Conservation (phyloP, 352 stramenopile species). For the Phytophthora sansomeana region DNA sequence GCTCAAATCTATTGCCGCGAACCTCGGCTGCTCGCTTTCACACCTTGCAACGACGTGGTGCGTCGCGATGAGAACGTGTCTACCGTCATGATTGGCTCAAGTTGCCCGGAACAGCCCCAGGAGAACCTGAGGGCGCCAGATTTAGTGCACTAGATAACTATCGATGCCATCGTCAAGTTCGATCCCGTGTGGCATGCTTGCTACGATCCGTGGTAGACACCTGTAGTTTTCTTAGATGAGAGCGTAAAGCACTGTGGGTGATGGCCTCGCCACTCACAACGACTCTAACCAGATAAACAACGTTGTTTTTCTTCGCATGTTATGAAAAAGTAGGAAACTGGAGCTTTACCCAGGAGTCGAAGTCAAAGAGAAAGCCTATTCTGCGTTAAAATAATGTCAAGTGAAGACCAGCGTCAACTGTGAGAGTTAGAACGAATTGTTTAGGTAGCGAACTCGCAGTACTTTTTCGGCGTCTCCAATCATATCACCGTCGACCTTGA, state of each 20-base stretch:
- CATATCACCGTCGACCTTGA: slow-evolving; percentile 59
- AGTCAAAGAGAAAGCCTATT: too few species aligned
- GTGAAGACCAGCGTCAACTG: too few species aligned
- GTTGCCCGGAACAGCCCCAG: neutral
- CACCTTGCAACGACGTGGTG: slow-evolving; percentile 10
- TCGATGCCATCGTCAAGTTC: neutral
- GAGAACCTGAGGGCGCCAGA: slow-evolving; percentile 5
- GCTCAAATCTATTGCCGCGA: slow-evolving; percentile 8
- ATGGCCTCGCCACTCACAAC: too few species aligned
- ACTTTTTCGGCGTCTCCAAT: slow-evolving; percentile 54
- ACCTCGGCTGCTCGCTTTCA: slow-evolving; percentile 5
- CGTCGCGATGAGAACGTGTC: too few species aligned
- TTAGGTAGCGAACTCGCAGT: slow-evolving; percentile 64
- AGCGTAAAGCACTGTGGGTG: too few species aligned
- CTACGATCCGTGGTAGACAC: neutral
- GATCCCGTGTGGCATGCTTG: neutral
- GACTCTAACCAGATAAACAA: too few species aligned
- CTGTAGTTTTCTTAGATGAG: too few species aligned
- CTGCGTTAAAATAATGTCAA: too few species aligned
- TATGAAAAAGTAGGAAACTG: too few species aligned
- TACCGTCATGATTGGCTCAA: too few species aligned
- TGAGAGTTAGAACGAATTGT: slow-evolving; percentile 43
- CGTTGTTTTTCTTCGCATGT: too few species aligned
- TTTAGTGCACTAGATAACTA: slow-evolving; percentile 2
- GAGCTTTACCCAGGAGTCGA: too few species aligned